Base-by-base conservation (phyloP, 495 filamentous ascomycete genomes). In the Podospora sp. region DNA sequence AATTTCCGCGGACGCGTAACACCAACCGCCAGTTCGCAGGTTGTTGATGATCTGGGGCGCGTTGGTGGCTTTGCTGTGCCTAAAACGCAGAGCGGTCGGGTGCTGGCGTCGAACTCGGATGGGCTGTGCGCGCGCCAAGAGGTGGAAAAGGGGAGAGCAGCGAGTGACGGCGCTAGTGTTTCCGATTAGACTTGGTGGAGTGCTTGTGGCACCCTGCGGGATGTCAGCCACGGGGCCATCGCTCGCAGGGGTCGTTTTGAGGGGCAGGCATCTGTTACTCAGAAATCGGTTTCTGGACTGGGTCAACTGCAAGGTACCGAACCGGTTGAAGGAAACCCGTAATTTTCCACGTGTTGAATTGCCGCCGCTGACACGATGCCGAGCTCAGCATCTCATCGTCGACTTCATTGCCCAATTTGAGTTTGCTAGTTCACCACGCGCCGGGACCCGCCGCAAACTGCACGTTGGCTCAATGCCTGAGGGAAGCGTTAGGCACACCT, bases 111-210 rank as follows among this genome's bases (percentile, higher is more conserved):
- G 53, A 65, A 14, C 5, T 46, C 6, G 26, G 53, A 57, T 57
- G 21, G 18, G 8, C 53, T 27, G 16, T 14, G 40, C 40, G 7
- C 52, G 29, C n/a, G 20, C 52, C 5, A 25, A n/a, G 46, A 27
- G 18, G 11, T 21, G 40, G 26, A 8, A 62, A 65, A 68, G 68
- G 25, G 53, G 61, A 66, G 26, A 24, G 24, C 50, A 66, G 68
- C 60, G 62, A 62, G 65, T 66, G 67, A 69, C 59, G 6, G 65
- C 71, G 71, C 73, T 71, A 75, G 73, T 68, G 72, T 76, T 74
- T 76, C 71, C 68, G 71, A 74, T 73, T 74, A 55, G 56, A 35
- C 40, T 18, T 60, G 33, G 57, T 62, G 65, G 56, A 25, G 56
- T 6, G 1, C 20, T n/a, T n/a, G 2, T 55, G 20, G 52, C 52